Conservation (phyloP, 2,329 filamentous ascomycete genomes). For the Fusarium piperis region DNA sequence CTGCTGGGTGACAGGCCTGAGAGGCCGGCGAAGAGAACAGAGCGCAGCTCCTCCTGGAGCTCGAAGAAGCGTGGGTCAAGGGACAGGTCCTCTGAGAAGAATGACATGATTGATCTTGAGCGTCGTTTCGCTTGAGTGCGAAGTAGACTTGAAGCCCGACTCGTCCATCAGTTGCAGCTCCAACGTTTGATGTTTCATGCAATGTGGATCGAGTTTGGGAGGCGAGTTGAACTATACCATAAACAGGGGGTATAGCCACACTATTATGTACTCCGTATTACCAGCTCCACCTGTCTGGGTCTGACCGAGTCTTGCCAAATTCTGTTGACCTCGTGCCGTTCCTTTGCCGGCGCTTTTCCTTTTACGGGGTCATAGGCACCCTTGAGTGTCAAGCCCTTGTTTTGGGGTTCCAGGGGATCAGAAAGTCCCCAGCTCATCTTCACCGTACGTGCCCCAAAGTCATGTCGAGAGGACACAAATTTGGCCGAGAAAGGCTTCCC, state of each 20-base stretch:
- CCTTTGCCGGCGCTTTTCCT: not conserved
- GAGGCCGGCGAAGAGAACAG: slow-evolving; percentile 51
- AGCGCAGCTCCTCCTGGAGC: slow-evolving; percentile 55
- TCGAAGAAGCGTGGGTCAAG: slow-evolving; percentile 54
- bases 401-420: not conserved
- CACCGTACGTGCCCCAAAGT: not conserved
- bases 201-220: not conserved
- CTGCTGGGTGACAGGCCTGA: slow-evolving; percentile 40
- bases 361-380: not conserved
- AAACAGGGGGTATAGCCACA: not conserved
- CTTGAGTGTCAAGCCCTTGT: not conserved
- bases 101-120: slow-evolving; percentile 11
- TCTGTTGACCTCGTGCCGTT: not conserved
- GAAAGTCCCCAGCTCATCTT: not conserved
- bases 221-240: not conserved
- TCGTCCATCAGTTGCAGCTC: not conserved
- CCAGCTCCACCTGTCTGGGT: not conserved
- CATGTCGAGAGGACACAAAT: not conserved
- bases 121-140: not conserved
- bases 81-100: slow-evolving; percentile 46
- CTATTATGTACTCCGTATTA: not conserved
- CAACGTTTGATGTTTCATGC: not conserved
- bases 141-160: not conserved
- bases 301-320: not conserved
- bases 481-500: not conserved